Evolutionary conservation across 441 rosid species (phyloP).

Genomic region (Erodium trifolium): DNA sequence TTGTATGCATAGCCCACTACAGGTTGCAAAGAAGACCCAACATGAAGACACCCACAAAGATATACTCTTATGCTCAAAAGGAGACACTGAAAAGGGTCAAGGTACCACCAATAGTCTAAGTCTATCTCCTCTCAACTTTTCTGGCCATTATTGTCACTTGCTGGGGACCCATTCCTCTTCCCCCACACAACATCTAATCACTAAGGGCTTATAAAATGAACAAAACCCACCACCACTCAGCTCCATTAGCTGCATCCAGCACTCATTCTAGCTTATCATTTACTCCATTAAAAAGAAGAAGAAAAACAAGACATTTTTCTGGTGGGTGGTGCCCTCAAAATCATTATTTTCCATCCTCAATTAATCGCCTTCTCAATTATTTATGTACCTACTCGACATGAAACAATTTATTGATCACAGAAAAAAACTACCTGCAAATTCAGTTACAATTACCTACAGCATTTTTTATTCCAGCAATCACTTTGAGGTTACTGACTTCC

Average conservation of each 20-base stretch:
- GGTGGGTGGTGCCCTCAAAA: constrained; percentile 16
- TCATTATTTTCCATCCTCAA: constrained; percentile 2
- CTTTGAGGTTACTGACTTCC: neutral
- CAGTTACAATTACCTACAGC: neutral
- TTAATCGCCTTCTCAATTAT: neutral
- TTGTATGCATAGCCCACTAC: constrained; percentile 25
- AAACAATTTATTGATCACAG: constrained; percentile 14
- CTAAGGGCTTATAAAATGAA: constrained; percentile 18
- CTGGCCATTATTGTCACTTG: constrained; percentile 37
- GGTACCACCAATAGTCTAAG: constrained; percentile 19
- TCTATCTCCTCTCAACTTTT: constrained; percentile 23
- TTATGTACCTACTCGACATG: constrained; percentile 19
- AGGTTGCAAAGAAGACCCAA: constrained; percentile 19
- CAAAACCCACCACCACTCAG: constrained; percentile 26
- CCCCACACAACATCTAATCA: constrained; percentile 6
- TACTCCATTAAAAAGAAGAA: neutral
- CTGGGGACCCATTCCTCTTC: constrained; percentile 23
- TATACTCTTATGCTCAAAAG: constrained; percentile 25
- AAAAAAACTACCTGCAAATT: neutral
- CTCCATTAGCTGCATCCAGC: neutral
- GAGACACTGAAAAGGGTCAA: constrained; percentile 26
- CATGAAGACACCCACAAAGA: constrained; percentile 33
- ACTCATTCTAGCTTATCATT: too few species aligned
- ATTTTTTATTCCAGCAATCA: constrained; percentile 1
- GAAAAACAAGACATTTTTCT: constrained; percentile 9